Conservation (phyloP, 192 early-diverging fungal species). For the Chytriomyces hyalinus region DNA sequence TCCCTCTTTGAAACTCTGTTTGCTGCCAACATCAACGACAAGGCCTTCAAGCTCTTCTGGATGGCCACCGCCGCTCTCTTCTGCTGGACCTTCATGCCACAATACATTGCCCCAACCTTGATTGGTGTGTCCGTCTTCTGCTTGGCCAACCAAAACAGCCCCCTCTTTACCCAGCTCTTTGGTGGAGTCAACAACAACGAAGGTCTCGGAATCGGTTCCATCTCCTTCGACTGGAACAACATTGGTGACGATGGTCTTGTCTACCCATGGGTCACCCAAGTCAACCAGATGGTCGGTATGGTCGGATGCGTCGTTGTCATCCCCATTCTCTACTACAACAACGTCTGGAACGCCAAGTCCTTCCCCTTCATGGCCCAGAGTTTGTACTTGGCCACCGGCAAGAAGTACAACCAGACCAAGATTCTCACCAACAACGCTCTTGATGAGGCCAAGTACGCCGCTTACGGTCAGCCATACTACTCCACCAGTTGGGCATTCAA, state of each 20-base stretch:
- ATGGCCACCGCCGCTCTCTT: slow-evolving; percentile 52
- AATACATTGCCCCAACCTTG: slow-evolving; percentile 42
- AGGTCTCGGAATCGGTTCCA: slow-evolving; percentile 17
- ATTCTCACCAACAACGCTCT: slow-evolving; percentile 27
- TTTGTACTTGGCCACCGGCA: slow-evolving; percentile 22
- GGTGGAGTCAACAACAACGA: slow-evolving; percentile 33
- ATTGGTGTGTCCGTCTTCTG: slow-evolving; percentile 21
- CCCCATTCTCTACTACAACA: slow-evolving; percentile 49
- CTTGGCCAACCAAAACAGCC: slow-evolving; percentile 4
- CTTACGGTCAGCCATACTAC: background rate
- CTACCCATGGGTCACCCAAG: slow-evolving; percentile 47
- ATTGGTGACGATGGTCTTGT: slow-evolving; percentile 64
- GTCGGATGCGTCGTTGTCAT: slow-evolving; percentile 73
- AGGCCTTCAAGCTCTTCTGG: slow-evolving; percentile 60
- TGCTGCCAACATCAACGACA: slow-evolving; percentile 42
- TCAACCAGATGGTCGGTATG: slow-evolving; percentile 75
- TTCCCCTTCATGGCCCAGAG: slow-evolving; percentile 37
- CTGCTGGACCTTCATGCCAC: slow-evolving; percentile 61
- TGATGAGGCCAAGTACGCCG: background rate
- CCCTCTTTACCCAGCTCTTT: slow-evolving; percentile 19
- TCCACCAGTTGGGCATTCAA: slow-evolving; percentile 24
- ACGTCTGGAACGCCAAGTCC: slow-evolving; percentile 38
- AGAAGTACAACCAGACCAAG: slow-evolving; percentile 3
- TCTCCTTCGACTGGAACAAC: slow-evolving; percentile 37
- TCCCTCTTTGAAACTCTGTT: slow-evolving; percentile 81